Conservation (phyloP, 2,329 filamentous ascomycete species). For the Apiospora marii region DNA sequence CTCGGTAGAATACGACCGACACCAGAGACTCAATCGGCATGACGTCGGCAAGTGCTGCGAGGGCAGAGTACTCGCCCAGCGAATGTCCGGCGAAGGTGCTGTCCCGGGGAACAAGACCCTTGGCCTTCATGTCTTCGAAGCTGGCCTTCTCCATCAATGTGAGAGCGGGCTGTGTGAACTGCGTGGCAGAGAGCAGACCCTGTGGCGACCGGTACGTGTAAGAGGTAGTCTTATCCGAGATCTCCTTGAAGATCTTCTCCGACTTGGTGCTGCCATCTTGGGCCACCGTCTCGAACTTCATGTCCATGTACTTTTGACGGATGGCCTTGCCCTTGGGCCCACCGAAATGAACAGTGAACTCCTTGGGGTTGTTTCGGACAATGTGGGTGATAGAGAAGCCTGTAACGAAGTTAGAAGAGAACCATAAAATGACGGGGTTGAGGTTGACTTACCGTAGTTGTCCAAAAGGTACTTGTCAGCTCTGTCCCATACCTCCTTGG, state of each 20-base stretch:
- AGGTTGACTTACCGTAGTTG: conserved; percentile 80
- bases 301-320: conserved; percentile 98
- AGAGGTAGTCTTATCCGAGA: conserved; percentile 88
- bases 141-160: conserved; percentile 99
- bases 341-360: conserved; percentile 97
- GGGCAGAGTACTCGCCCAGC: conserved; percentile 95
- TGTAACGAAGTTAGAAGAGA: conserved; percentile 43
- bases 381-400: conserved; percentile 98
- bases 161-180: conserved; percentile 97
- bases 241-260: conserved; percentile 99
- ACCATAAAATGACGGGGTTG: background rate
- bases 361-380: conserved; percentile 99
- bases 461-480: conserved; percentile 98
- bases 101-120: conserved; percentile 93
- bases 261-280: conserved; percentile 94
- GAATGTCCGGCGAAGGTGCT: conserved; percentile 99
- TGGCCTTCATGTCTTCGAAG: conserved; percentile 98
- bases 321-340: conserved; percentile 96
- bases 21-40: conserved; percentile 99
- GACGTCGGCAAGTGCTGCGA: conserved; percentile 94
- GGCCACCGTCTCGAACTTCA: conserved; percentile 99
- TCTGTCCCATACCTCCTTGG: conserved; percentile 96
- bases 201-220: conserved; percentile 98
- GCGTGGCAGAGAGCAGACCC: conserved; percentile 92
- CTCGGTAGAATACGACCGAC: conserved; percentile 98